These are phyloP conservation scores for Strobilomyces echinocephalus DNA, from an alignment of 768 basidiomycete genomes.

Conservation along the genomic window DNA sequence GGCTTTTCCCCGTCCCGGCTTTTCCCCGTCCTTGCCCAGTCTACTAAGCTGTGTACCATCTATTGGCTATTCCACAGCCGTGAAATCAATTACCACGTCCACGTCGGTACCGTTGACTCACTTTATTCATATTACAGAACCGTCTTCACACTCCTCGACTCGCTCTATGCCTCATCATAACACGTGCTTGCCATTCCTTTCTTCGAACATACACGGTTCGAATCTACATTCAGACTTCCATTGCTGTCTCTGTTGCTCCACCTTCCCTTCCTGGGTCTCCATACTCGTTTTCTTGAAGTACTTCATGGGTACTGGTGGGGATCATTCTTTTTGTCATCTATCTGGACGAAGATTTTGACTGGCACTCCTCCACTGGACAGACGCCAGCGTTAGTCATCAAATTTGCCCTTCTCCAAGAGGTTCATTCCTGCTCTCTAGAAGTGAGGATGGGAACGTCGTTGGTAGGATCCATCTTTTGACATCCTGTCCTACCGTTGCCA, in stretches of 20 bases:
- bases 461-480: conserved; percentile 15
- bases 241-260: conserved; percentile 43
- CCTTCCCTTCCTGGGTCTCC: conserved; percentile 48
- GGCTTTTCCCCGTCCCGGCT: too few species aligned
- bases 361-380: conserved; percentile 10
- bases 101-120: too few species aligned
- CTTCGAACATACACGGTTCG: conserved; percentile 44
- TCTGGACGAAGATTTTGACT: conserved; percentile 9
- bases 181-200: conserved; percentile 14
- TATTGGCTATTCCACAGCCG: too few species aligned
- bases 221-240: conserved; percentile 47
- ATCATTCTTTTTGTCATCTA: conserved; percentile 8
- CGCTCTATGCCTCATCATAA: conserved; percentile 6
- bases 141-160: background rate
- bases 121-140: background rate
- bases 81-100: too few species aligned
- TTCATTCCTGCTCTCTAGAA: conserved; percentile 13
- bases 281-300: conserved; percentile 45
- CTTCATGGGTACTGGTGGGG: conserved; percentile 32
- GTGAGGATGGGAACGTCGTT: conserved; percentile 20
- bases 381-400: conserved; percentile 6
- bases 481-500: conserved; percentile 28
- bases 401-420: conserved; percentile 8
- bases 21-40: too few species aligned
- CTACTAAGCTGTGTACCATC: too few species aligned